Conservation (phyloP, 768 basidiomycete genomes). For the Fibroporia radiculosa region DNA sequence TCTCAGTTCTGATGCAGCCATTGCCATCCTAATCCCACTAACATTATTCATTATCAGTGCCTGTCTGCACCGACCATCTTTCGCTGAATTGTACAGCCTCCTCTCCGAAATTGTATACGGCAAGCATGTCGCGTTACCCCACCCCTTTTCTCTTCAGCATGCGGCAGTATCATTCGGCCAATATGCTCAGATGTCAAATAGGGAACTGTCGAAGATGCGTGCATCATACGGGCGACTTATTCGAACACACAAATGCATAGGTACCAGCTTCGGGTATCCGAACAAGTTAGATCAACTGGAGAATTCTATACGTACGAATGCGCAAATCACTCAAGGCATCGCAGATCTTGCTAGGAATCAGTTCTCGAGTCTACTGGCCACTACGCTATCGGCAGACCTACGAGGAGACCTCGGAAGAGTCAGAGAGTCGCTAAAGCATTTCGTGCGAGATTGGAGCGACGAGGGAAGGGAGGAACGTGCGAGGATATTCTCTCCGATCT, state of each 20-base stretch:
- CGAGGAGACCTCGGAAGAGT: slow-evolving; percentile 40
- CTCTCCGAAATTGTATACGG: slow-evolving; percentile 15
- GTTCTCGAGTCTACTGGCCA: slow-evolving; percentile 18
- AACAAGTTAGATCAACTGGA: slow-evolving; percentile 41
- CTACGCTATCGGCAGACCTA: slow-evolving; percentile 1
- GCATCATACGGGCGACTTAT: slow-evolving; percentile 36
- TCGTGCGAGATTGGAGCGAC: slow-evolving; percentile 62
- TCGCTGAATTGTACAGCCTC: slow-evolving; percentile 2
- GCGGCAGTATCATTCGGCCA: slow-evolving; percentile 37
- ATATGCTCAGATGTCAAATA: slow-evolving; percentile 34
- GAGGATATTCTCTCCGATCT: slow-evolving; percentile 47
- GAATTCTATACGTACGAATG: slow-evolving; percentile 21
- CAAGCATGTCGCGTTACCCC: slow-evolving; percentile 7
- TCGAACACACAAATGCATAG: slow-evolving; percentile 40
- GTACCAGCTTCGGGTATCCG: slow-evolving; percentile 45
- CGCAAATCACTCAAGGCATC: slow-evolving; percentile 33
- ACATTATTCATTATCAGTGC: slow-evolving; percentile 14
- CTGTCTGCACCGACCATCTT: slow-evolving; percentile 7
- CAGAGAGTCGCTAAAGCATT: slow-evolving; percentile 57
- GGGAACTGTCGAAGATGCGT: slow-evolving; percentile 35
- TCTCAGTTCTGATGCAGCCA: slow-evolving; percentile 13
- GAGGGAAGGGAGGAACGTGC: slow-evolving; percentile 50
- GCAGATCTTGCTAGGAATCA: slow-evolving; percentile 27
- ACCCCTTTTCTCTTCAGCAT: slow-evolving; percentile 36
- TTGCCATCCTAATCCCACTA: slow-evolving; percentile 15